Conservation (phyloP, 768 basidiomycete genomes). For the Lentinula guzmanii region DNA sequence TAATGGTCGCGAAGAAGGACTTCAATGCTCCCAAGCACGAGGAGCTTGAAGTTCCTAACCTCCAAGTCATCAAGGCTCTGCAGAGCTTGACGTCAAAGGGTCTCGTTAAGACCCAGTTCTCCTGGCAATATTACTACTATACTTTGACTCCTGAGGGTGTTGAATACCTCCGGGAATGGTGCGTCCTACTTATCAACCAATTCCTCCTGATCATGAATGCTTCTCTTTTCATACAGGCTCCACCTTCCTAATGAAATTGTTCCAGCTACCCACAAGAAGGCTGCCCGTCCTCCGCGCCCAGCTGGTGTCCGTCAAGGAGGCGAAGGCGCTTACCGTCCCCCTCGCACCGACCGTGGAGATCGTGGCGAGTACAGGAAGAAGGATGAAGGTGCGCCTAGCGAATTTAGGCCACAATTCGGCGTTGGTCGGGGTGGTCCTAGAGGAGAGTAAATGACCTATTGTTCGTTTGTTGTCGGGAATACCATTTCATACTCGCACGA, state of each 20-base stretch:
- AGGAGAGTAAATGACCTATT: slow-evolving; percentile 46
- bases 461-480: neutral
- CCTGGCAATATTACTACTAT: slow-evolving; percentile 99
- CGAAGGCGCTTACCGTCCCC: slow-evolving; percentile 80
- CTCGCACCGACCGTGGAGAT: slow-evolving; percentile 82
- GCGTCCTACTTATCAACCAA: slow-evolving; percentile 14
- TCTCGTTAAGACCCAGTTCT: slow-evolving; percentile 98
- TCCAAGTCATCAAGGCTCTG: slow-evolving; percentile 66
- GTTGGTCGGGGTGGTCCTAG: slow-evolving; percentile 85
- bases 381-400: slow-evolving; percentile 82
- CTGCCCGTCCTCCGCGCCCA: slow-evolving; percentile 80
- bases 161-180: slow-evolving; percentile 93
- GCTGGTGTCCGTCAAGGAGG: slow-evolving; percentile 68
- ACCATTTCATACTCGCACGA: neutral
- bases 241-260: slow-evolving; percentile 96
- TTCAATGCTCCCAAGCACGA: slow-evolving; percentile 97
- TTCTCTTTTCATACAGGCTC: slow-evolving; percentile 46
- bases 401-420: slow-evolving; percentile 84
- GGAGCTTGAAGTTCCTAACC: slow-evolving; percentile 70
- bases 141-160: slow-evolving; percentile 95
- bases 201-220: neutral
- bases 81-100: slow-evolving; percentile 71
- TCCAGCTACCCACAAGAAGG: slow-evolving; percentile 96
- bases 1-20: slow-evolving; percentile 99
- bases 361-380: slow-evolving; percentile 92